Percentiles rank a stretch among this genome's conserved stretches.
These are phyloP conservation scores for Sporobolomyces pararoseus DNA, from an alignment of 768 basidiomycete genomes.

Conservation along the genomic window DNA sequence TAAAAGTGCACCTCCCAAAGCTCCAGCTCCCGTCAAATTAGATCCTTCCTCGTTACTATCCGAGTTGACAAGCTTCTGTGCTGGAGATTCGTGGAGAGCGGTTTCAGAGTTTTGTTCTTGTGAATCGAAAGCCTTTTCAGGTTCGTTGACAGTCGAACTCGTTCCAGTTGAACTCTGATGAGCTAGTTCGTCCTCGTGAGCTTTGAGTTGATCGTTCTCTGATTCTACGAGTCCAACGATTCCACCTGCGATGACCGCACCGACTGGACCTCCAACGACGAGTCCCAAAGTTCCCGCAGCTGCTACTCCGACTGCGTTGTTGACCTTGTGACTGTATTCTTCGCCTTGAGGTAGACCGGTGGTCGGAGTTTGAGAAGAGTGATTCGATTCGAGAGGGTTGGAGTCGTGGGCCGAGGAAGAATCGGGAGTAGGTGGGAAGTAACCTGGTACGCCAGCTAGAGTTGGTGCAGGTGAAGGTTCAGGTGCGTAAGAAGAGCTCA, in stretches of 20 bases:
- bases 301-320: conserved; percentile 11
- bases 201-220: conserved; percentile 11
- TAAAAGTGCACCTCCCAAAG: conserved; percentile 16
- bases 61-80: conserved; percentile 13
- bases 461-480: conserved; percentile 22
- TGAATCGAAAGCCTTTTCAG: neutral
- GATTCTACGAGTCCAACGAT: conserved; percentile 1
- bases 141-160: neutral
- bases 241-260: neutral
- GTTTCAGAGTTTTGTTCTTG: neutral
- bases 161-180: too few species aligned
- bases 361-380: neutral
- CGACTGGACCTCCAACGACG: conserved; percentile 18
- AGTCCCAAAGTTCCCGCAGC: conserved; percentile 4
- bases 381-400: conserved; percentile 1
- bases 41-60: neutral
- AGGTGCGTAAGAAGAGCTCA: conserved; percentile 14
- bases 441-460: conserved; percentile 15
- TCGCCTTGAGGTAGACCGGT: neutral
- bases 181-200: neutral
- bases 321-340: neutral
- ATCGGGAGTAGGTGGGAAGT: conserved; percentile 21
- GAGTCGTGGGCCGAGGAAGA: conserved; percentile 4
- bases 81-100: conserved; percentile 20
- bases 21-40: conserved; percentile 3